Percentiles rank a stretch among this genome's conserved stretches.
Conservation (phyloP, 2,329 filamentous ascomycete species). For the Phialophora tarda region DNA sequence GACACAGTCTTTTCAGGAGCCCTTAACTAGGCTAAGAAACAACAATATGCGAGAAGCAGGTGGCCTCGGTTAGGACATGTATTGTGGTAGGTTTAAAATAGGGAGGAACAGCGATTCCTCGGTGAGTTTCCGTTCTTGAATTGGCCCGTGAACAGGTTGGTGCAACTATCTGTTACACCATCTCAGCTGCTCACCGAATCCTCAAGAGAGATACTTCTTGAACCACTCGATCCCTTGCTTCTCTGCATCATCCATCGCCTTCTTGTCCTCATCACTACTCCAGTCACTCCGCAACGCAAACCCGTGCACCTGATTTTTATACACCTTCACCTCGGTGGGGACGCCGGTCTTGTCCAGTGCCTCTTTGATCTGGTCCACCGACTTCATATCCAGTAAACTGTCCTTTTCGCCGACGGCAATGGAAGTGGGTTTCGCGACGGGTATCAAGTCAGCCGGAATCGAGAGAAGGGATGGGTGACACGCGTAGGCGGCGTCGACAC, state of each 20-base stretch:
- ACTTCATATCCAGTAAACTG: constrained; percentile 48
- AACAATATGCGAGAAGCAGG: background rate
- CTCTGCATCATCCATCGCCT: constrained; percentile 54
- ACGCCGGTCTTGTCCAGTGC: constrained; percentile 49
- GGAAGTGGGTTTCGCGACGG: constrained; percentile 48
- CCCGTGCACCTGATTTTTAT: constrained; percentile 54
- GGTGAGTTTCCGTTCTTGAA: background rate
- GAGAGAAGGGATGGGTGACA: constrained; percentile 52
- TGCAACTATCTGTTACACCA: background rate
- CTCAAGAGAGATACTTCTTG: constrained; percentile 45
- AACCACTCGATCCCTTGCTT: constrained; percentile 52
- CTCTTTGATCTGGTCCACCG: constrained; percentile 50
- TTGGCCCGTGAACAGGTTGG: background rate
- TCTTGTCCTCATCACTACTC: constrained; percentile 53
- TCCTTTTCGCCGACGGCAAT: constrained; percentile 53
- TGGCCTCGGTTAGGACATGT: background rate
- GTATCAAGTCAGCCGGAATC: constrained; percentile 52
- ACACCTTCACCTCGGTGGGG: constrained; percentile 49
- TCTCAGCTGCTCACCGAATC: background rate
- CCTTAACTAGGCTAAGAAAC: background rate
- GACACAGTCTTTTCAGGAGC: background rate
- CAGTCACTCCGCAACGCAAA: constrained; percentile 51
- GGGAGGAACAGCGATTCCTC: background rate
- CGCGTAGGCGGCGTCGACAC: constrained; percentile 50
- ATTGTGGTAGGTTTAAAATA: background rate